Percentiles rank a stretch among this genome's conserved stretches.
Conservation (phyloP, 768 basidiomycete genomes). For the Pulveroboletus sp. region DNA sequence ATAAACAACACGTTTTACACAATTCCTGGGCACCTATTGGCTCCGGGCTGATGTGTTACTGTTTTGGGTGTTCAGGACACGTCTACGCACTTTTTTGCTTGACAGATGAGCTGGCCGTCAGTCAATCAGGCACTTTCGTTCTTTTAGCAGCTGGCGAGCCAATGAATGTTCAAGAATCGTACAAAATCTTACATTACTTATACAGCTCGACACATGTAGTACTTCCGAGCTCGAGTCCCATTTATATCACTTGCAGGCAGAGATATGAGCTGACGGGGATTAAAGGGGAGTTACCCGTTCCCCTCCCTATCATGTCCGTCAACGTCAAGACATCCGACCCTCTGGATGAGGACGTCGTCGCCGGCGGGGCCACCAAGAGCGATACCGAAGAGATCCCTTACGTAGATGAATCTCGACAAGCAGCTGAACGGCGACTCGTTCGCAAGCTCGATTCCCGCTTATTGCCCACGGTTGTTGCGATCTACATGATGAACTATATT, state of each 20-base stretch:
- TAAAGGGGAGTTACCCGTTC: not conserved
- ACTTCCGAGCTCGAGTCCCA: not conserved
- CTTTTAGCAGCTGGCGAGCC: too few relatives aligned
- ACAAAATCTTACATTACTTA: too few relatives aligned
- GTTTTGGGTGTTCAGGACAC: too few relatives aligned
- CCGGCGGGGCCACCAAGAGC: not conserved
- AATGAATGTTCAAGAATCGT: too few relatives aligned
- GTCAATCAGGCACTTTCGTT: too few relatives aligned
- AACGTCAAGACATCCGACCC: constrained; percentile 12
- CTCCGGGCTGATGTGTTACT: too few relatives aligned
- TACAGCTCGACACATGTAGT: too few relatives aligned
- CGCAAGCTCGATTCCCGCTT: constrained; percentile 54
- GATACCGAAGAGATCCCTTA: not conserved
- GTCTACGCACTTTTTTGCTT: too few relatives aligned
- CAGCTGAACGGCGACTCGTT: constrained; percentile 37
- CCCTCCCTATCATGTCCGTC: constrained; percentile 13
- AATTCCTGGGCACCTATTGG: too few relatives aligned
- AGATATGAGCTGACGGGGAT: not conserved
- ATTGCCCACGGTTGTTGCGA: constrained; percentile 53
- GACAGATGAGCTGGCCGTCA: too few relatives aligned
- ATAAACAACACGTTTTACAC: too few relatives aligned
- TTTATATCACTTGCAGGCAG: not conserved
- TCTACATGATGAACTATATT: constrained; percentile 67
- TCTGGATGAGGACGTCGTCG: constrained; percentile 4
- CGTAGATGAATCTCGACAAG: constrained; percentile 7